Conservation (phyloP, 106 monocot genomes). For the Ottelia alismoides region DNA sequence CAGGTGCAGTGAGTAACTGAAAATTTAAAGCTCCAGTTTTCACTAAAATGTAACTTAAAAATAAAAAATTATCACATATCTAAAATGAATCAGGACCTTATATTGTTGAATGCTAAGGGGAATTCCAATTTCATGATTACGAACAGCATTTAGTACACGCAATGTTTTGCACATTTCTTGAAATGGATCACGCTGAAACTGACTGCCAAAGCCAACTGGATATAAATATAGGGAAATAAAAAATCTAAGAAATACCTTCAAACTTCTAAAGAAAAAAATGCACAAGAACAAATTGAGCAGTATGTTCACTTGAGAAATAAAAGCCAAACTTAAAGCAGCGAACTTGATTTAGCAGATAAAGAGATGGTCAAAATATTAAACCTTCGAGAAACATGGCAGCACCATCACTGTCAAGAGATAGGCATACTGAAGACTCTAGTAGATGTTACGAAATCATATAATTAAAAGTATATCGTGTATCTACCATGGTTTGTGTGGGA, state of each 20-base stretch:
- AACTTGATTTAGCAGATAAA: no score
- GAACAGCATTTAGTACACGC: conserved; percentile 87
- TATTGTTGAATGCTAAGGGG: conserved; percentile 92
- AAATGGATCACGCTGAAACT: conserved; percentile 77
- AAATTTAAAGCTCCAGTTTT: background rate
- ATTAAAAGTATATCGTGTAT: no score
- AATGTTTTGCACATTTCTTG: conserved; percentile 96
- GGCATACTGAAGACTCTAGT: no score
- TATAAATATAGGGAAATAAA: background rate
- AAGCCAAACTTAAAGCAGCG: no score
- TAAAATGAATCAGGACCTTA: conserved; percentile 34
- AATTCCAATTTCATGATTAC: conserved; percentile 78
- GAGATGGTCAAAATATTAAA: no score
- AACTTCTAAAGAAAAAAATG: background rate
- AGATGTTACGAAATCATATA: no score
- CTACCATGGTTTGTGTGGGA: no score
- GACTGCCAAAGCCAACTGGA: conserved; percentile 45
- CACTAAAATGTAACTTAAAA: background rate
- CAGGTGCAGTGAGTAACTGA: conserved; percentile 88
- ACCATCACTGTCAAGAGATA: no score
- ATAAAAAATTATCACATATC: background rate
- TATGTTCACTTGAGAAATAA: no score
- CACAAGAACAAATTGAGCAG: background rate
- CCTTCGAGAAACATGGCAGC: no score
- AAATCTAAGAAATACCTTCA: background rate